Base-by-base conservation (phyloP, 805 yeast genomes). In the Clavispora vitiphila region DNA sequence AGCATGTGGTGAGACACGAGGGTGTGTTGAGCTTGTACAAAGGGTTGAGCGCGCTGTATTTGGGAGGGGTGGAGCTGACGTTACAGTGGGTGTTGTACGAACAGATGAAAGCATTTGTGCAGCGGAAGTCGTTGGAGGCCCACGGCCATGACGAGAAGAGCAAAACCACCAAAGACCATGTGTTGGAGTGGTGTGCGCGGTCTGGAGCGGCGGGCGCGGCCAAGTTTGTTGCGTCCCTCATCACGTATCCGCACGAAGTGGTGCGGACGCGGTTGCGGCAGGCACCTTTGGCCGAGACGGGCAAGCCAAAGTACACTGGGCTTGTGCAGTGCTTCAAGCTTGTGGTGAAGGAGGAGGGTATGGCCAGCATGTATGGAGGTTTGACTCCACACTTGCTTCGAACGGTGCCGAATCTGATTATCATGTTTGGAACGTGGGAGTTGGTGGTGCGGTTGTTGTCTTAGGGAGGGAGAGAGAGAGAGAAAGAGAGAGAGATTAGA, bases 401-500 rank as follows among this genome's bases (percentile, higher is more conserved):
- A 64, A 93, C 99, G 0, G 99, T 93, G 39, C 99, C 99, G 3
- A 93, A 93, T 65, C 86, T 96, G 57, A 89, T 93, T 60, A 91
- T 93, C 53, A 93, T 93, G 99, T 93, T 93, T 70, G 99, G 99
- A 35, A 90, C 98, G 3, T 93, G 98, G 98, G 99, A 93, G 60
- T 61, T 93, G 26, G 69, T 69, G 20, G 74, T 69, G 10, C 54
- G 71, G 42, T 51, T 67, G 37, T 62, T 67, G 41, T 49, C 54
- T 16, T 49, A 37, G 35, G 30, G 12, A n/a, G 35, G 4, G 34
- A 30, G 22, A 19, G 21, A 14, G 32, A 16, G 16, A 16, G 19
- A 26, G 29, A 26, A 11, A 26, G 15, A 14, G n/a, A 14, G 29
- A 26, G 32, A 29, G 32, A 29, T 18, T 18, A 29, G 29, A 35